These are phyloP conservation scores for Exobasidium cylindrosporum DNA, from an alignment of 1,284 basidiomycete species.

Conservation along the genomic window DNA sequence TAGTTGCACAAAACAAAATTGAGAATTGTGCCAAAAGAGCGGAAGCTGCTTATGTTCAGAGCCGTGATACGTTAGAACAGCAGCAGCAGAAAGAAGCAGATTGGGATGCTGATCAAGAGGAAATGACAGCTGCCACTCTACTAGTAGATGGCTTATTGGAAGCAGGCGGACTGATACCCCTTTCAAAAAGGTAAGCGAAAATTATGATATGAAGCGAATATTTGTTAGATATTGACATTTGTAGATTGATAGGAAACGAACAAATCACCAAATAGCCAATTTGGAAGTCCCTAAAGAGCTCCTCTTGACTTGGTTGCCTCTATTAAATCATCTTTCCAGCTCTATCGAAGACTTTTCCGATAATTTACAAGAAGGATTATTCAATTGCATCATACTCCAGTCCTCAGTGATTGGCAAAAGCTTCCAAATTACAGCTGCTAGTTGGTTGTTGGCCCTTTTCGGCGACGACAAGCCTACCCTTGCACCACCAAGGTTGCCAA, in stretches of 20 bases:
- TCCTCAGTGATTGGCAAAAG: background rate
- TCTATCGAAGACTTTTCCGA: background rate
- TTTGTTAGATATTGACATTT: background rate
- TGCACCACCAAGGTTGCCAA: background rate
- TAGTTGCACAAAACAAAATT: background rate
- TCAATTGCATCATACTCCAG: background rate
- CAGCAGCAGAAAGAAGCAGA: background rate
- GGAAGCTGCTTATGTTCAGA: background rate
- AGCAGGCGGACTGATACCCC: background rate
- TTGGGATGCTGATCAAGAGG: background rate
- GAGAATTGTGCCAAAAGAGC: background rate
- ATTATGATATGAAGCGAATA: background rate
- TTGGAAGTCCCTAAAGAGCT: background rate
- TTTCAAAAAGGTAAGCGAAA: constrained; percentile 1
- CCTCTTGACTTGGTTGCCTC: constrained; percentile 2
- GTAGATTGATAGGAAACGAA: background rate
- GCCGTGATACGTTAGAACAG: constrained; percentile 1
- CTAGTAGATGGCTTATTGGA: constrained; percentile 7
- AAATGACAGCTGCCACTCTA: background rate
- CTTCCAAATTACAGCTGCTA: background rate
- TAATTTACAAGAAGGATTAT: background rate
- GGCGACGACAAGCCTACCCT: background rate
- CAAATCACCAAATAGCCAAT: background rate
- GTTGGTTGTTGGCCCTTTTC: constrained; percentile 2
- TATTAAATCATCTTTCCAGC: background rate